phyloP scores from a whole-genome alignment of 2,329 filamentous ascomycete species.

The Diaporthe humulicola region DNA sequence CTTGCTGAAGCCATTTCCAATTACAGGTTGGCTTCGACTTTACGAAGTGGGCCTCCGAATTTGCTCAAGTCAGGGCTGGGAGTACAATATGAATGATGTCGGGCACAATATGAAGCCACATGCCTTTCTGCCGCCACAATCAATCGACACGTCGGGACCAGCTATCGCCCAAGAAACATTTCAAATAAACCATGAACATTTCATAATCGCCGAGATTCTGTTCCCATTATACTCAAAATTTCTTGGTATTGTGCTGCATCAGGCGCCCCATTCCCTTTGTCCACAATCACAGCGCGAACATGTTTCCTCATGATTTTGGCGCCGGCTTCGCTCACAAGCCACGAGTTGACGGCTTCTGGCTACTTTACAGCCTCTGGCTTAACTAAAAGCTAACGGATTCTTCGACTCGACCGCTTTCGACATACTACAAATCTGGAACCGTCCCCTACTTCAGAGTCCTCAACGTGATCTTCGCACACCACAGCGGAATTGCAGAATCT shows the following conservation, averaged over 20 bases:
- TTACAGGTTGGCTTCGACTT: not conserved
- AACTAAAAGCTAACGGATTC: not conserved
- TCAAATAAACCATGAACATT: not conserved
- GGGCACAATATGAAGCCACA: slow-evolving; percentile 33
- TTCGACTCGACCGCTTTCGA: not conserved
- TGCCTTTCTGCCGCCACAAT: slow-evolving; percentile 22
- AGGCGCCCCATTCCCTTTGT: slow-evolving; percentile 6
- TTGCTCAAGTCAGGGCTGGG: not conserved
- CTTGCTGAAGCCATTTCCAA: not conserved
- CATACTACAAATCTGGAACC: not conserved
- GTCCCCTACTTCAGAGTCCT: not conserved
- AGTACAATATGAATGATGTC: slow-evolving; percentile 36
- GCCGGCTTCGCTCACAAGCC: not conserved
- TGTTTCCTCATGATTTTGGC: not conserved
- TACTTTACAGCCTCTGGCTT: not conserved
- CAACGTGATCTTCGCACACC: not conserved
- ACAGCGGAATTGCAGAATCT: too few species aligned
- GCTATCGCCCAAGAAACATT: not conserved
- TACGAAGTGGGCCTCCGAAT: not conserved
- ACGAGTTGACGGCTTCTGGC: not conserved
- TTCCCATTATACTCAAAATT: not conserved
- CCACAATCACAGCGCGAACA: not conserved
- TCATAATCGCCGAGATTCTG: not conserved
- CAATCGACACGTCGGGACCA: slow-evolving; percentile 11
- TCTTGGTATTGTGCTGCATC: slow-evolving; percentile 16